Evolutionary conservation across 768 basidiomycete genomes (phyloP).

Genomic region (Mycena chlorophos): DNA sequence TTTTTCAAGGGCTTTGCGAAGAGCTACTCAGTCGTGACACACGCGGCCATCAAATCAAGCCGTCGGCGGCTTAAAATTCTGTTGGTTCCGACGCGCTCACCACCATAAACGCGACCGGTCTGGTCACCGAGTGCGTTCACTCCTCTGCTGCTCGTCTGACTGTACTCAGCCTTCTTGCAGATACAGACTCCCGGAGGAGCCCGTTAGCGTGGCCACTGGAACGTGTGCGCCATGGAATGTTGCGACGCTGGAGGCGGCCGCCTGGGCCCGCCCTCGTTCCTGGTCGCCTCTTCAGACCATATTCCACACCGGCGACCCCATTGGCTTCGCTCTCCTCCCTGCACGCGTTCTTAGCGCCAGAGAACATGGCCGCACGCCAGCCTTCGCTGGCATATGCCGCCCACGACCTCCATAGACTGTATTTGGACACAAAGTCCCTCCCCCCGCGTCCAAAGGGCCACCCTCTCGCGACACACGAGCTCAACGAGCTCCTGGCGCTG

Average conservation of each 20-base stretch:
- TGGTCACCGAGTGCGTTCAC: neutral
- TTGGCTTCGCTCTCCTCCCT: conserved; percentile 21
- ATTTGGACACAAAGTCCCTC: conserved; percentile 35
- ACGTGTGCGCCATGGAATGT: conserved; percentile 67
- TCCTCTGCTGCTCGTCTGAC: conserved; percentile 1
- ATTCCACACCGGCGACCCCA: neutral
- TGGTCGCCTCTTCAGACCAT: conserved; percentile 6
- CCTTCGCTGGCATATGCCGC: conserved; percentile 27
- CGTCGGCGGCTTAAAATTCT: no score
- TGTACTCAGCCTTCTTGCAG: no score
- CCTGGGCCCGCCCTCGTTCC: conserved; percentile 13
- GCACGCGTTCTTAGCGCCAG: conserved; percentile 26
- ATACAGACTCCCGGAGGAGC: no score
- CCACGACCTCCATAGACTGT: conserved; percentile 40
- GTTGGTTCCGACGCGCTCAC: no score
- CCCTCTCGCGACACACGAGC: conserved; percentile 36
- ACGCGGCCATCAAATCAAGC: neutral
- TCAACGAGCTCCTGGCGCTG: conserved; percentile 46
- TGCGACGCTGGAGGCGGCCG: conserved; percentile 58
- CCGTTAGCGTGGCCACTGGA: neutral
- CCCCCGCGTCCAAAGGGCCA: conserved; percentile 26
- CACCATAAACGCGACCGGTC: no score
- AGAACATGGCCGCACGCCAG: conserved; percentile 13
- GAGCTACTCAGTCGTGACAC: neutral
- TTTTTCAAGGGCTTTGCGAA: conserved; percentile 80